Evolutionary conservation across 1,139 yeast species (phyloP), one percentile per base, ranked within the genome.

Genomic region (Suhomyces taliae): DNA sequence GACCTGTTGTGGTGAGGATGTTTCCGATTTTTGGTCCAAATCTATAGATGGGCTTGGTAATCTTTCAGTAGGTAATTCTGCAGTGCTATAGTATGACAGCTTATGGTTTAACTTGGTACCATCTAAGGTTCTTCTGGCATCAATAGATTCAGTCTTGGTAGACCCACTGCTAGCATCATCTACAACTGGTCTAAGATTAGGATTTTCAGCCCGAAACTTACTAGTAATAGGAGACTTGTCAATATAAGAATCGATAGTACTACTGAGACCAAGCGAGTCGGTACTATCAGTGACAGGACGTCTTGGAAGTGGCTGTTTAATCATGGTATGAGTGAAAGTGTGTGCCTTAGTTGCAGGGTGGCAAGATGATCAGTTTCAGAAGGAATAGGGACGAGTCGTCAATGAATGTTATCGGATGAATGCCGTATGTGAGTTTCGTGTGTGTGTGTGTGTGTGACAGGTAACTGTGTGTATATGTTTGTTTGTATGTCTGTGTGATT

Each of bases 141-240:
- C 39, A 11, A 39, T 31, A 4, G 45, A 27, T 3, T 38, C 37
- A 3, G 27, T 32, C 27, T 19, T 34, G 27, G 48, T 37, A 6
- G 43, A 36, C 24, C 33, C 34, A 24, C 37, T 36, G 35, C 36
- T 26, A 14, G 41, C 34, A 36, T 45, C 52, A 15, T 46, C 47
- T 14, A 44, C 38, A 12, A 46, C 38, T 1, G 67, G 66, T 27
- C 59, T 67, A 34, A 66, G 50, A 48, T 66, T 66, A n/a, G 70
- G 70, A 45, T 66, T 64, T 10, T 58, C 61, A 10, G 50, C 50
- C 45, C 70, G 53, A 41, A 60, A 64, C 34, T 54, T 53, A 42
- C 44, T 49, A 37, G 65, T 58, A 37, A 64, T 55, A 14, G 67
- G 65, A 7, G 66, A 60, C 41, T 56, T 56, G 37, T 56, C 55